Evolutionary conservation across 1,284 basidiomycete genomes (phyloP), one percentile per base, ranked within the genome.

Genomic region (Irpex sp.): DNA sequence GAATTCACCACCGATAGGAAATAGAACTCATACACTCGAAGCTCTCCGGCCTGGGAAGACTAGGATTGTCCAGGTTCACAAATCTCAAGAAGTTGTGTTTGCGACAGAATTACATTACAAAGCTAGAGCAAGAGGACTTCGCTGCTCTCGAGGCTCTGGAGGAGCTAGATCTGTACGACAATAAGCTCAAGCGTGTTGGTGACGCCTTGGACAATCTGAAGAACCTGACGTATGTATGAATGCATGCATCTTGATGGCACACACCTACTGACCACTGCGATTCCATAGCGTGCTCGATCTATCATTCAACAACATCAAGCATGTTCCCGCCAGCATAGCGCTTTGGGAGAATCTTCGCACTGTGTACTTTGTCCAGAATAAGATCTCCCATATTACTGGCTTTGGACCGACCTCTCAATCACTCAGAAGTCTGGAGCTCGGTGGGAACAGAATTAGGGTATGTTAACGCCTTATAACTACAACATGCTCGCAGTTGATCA

Each of bases 321-420:
- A 79, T 14, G 77, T 94, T 37, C 93, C 94, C 0, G 82, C 87
- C 45, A 77, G 79, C 4, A 72, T 93, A 18, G 75, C 80, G 7
- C 75, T 79, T 57, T 77, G 96, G 1, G 78, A 77, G 2, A 82
- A 84, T 2, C 80, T 97, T 36, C 78, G 82, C 57, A 93, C 91
- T 0, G 80, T 97, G 21, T 99, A 94, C 76, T 93, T 99, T 68
- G 93, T 99, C 1, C 96, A 99, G 75, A 98, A 99, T 77, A 92
- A 93, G 76, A 96, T 99, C 67, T 84, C 86, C 5, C 84, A 83
- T 61, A 91, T 99, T 54, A 80, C 82, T 12, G 81, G 88, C 51
- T 74, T 95, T 7, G 75, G 81, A 61, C 74, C 82, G 48, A 72
- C 89, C 59, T 86, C 86, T 23, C 77, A 78, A 0, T 86, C 84